A percentile compares a stretch with the other conserved stretches of the same genome.
phyloP scores from a whole-genome alignment of 495 filamentous ascomycete species.

The Cercophora sp. region DNA sequence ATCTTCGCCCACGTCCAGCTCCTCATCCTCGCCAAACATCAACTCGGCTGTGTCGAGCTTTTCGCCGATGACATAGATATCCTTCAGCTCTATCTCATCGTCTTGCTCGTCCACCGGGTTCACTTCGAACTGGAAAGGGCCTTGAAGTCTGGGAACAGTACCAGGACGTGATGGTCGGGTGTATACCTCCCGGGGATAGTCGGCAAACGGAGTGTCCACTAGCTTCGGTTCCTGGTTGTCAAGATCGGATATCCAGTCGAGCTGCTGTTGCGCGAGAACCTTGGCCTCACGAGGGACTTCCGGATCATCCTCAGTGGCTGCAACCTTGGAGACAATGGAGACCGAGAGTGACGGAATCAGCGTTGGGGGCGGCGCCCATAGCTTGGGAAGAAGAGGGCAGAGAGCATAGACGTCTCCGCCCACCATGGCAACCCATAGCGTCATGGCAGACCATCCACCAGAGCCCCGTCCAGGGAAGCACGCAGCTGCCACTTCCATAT shows the following conservation, averaged over 20 bases:
- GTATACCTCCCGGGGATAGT: constrained; percentile 56
- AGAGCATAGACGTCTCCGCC: constrained; percentile 85
- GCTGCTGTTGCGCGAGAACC: constrained; percentile 63
- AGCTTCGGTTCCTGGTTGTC: constrained; percentile 68
- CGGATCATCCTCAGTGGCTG: constrained; percentile 55
- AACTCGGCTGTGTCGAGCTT: constrained; percentile 54
- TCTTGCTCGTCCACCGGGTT: constrained; percentile 63
- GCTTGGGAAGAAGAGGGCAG: constrained; percentile 79
- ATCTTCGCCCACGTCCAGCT: constrained; percentile 48
- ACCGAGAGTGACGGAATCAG: constrained; percentile 73
- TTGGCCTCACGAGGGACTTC: constrained; percentile 51
- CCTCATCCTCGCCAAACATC: constrained; percentile 59
- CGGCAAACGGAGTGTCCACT: constrained; percentile 35
- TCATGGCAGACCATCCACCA: constrained; percentile 85
- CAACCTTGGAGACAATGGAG: constrained; percentile 63
- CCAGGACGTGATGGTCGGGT: constrained; percentile 66
- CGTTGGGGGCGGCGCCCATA: constrained; percentile 73
- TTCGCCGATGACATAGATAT: constrained; percentile 52
- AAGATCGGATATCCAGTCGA: constrained; percentile 77
- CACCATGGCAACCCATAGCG: constrained; percentile 84
- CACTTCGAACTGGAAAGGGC: constrained; percentile 70
- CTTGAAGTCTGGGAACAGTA: constrained; percentile 73
- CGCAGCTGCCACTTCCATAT: constrained; percentile 84
- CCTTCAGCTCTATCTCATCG: constrained; percentile 57
- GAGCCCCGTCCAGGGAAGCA: constrained; percentile 75